These are phyloP conservation scores for Aotearoamyces nothofagi DNA, from an alignment of 2,329 filamentous ascomycete genomes.

Conservation along the genomic window DNA sequence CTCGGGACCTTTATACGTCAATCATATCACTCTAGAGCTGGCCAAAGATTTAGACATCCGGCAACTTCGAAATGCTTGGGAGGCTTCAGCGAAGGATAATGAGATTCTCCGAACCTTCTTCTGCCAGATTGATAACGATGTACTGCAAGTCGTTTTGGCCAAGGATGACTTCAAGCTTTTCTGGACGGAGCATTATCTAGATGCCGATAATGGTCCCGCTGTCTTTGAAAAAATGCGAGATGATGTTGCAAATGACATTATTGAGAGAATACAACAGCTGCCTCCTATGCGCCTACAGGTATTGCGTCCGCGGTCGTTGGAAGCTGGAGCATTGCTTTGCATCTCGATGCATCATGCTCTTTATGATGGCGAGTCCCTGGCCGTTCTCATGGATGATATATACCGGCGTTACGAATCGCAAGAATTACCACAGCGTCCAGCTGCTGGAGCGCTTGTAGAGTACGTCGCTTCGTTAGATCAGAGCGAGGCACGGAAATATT, in stretches of 20 bases:
- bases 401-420: slow-evolving; percentile 13
- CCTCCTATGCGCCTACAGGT: slow-evolving; percentile 18
- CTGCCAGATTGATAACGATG: slow-evolving; percentile 14
- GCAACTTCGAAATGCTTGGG: slow-evolving; percentile 15
- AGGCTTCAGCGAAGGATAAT: slow-evolving; percentile 9
- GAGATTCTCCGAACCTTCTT: slow-evolving; percentile 21
- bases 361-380: slow-evolving; percentile 21
- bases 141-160: slow-evolving; percentile 19
- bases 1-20: slow-evolving; percentile 18
- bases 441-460: slow-evolving; percentile 14
- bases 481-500: slow-evolving; percentile 15
- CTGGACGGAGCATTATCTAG: too few relatives aligned
- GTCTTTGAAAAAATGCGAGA: too few relatives aligned
- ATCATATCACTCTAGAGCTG: slow-evolving; percentile 19
- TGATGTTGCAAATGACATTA: slow-evolving; percentile 13
- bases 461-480: slow-evolving; percentile 14
- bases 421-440: slow-evolving; percentile 8
- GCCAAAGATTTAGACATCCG: slow-evolving; percentile 7
- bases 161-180: slow-evolving; percentile 5
- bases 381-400: slow-evolving; percentile 20
- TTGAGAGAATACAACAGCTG: slow-evolving; percentile 11
- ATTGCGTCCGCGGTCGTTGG: slow-evolving; percentile 5
- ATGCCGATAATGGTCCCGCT: too few relatives aligned
- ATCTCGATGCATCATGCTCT: slow-evolving; percentile 23
- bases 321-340: slow-evolving; percentile 11